Conservation (phyloP, 1,284 basidiomycete species). For the Ustilago lituana region DNA sequence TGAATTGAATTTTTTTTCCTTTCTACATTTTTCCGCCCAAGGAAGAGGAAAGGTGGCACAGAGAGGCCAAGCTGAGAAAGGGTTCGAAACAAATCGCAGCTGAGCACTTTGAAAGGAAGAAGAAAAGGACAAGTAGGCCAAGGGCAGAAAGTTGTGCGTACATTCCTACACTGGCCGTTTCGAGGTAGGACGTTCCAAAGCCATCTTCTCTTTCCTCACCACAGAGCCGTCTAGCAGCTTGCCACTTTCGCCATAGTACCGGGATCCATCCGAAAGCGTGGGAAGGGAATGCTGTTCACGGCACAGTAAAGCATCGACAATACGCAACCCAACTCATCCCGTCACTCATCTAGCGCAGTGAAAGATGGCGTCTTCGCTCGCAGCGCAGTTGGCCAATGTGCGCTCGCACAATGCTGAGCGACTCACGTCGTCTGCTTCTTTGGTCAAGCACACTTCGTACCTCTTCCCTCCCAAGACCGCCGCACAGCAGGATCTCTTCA, state of each 20-base stretch:
- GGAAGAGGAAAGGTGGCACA: not conserved
- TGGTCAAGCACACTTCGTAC: constrained; percentile 77
- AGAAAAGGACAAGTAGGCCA: not conserved
- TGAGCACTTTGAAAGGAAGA: no score
- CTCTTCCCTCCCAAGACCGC: constrained; percentile 73
- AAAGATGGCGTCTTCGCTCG: constrained; percentile 79
- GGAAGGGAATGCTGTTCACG: no score
- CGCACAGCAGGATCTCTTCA: constrained; percentile 73
- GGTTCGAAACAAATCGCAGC: no score
- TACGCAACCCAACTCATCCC: no score
- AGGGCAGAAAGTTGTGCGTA: not conserved
- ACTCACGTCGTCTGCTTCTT: constrained; percentile 74
- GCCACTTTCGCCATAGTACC: not conserved
- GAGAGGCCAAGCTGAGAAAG: not conserved
- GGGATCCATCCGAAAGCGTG: constrained; percentile 1
- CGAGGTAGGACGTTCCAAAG: no score
- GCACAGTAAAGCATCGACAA: no score
- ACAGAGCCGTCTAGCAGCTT: not conserved
- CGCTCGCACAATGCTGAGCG: constrained; percentile 82
- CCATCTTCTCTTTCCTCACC: not conserved
- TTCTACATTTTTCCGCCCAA: not conserved
- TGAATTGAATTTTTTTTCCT: constrained; percentile 6
- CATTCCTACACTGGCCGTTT: no score
- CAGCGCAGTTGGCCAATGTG: constrained; percentile 81
- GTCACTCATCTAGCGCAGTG: not conserved